Conservation (phyloP, 257 asterid species). For the Avicennia marina region DNA sequence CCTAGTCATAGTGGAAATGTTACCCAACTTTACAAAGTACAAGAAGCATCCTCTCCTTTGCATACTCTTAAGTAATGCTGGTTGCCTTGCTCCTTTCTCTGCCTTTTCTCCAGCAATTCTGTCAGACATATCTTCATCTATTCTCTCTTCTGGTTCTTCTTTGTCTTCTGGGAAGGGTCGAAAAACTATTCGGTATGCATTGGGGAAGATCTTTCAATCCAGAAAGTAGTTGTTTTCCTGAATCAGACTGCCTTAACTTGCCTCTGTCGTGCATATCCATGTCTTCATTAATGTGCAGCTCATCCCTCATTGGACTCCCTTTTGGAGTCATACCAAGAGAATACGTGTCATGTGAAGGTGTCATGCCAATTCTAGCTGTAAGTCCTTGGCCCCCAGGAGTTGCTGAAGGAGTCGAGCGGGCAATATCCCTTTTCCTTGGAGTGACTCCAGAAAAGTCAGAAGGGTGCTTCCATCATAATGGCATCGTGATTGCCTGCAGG, state of each 20-base stretch:
- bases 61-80: constrained; percentile 72
- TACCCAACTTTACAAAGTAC: no score
- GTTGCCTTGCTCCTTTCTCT: constrained; percentile 84
- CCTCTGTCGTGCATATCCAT: constrained; percentile 54
- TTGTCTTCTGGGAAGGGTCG: constrained; percentile 70
- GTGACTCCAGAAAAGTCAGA: constrained; percentile 99
- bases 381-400: constrained; percentile 73
- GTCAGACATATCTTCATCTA: constrained; percentile 99
- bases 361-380: constrained; percentile 86
- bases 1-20: no score
- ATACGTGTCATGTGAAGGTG: constrained; percentile 69
- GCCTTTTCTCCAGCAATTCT: constrained; percentile 90
- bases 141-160: constrained; percentile 92
- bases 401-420: constrained; percentile 88
- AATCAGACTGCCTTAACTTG: constrained; percentile 50
- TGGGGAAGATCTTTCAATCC: constrained; percentile 77
- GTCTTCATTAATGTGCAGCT: constrained; percentile 78
- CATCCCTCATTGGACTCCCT: constrained; percentile 95
- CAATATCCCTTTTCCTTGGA: constrained; percentile 80
- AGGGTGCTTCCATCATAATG: constrained; percentile 98
- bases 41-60: no score
- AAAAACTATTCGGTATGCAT: constrained; percentile 77
- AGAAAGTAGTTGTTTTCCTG: constrained; percentile 54
- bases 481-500: constrained; percentile 94
- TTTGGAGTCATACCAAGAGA: constrained; percentile 74